Evolutionary conservation across 306 rosid species (phyloP), one percentile per base, ranked within the genome.

Genomic region (Glycyrrhiza uralensis): DNA sequence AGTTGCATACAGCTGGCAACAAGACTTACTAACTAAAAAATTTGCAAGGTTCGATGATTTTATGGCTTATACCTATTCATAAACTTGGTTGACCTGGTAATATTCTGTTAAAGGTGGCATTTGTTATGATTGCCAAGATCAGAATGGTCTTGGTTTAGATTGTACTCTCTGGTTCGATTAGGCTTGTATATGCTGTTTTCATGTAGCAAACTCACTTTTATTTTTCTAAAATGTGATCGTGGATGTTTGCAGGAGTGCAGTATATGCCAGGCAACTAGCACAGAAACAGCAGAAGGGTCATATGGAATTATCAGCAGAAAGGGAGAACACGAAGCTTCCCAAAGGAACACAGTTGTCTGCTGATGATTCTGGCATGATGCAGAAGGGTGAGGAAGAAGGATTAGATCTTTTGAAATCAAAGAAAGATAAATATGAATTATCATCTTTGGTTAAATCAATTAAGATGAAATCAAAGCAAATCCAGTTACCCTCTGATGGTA

Each of bases 381-480:
- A 24, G 30, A 72, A 26, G 35, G 72, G 36, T 1, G 87, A 73
- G 58, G 77, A 79, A 76, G 75, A 67, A 35, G 85, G 65, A 68
- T 68, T 75, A 2, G 79, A 74, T 39, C 66, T 15, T 65, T 66
- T 45, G 49, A 59, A 65, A 19, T 62, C 84, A 22, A 83, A 79
- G 78, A 86, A 77, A 30, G 83, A 83, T 65, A 81, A 79, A 77
- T 55, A 55, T 20, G 96, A 87, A 58, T 74, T 90, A 38, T 85
- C 92, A 2, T 66, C 87, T 2, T 50, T 86, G 68, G 79, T 90
- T 63, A 90, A 77, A 76, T 90, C 95, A 1, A 67, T 92, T 14
- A 86, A 88, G 90, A 86, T 86, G 96, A 90, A 88, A 79, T 74
- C 92, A 22, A 81, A 79, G 78, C 89, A 81, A 76, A 35, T 69